Base-by-base conservation (phyloP, 2,329 filamentous ascomycete genomes). In the Trichoderma asperellum region DNA sequence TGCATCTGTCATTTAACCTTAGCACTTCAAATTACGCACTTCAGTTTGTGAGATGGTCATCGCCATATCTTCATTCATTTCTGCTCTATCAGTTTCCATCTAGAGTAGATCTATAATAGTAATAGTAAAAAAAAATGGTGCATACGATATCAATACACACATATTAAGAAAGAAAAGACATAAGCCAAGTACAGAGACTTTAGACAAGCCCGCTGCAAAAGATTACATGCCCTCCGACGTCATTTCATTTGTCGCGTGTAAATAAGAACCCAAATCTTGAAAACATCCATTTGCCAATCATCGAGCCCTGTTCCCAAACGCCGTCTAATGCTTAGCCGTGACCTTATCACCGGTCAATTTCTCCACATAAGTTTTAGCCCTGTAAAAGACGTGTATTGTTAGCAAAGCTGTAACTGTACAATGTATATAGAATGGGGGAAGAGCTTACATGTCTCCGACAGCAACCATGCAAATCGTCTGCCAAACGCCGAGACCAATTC, bases 401-500 rank as follows among this genome's bases (percentile, higher is more conserved):
- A 43, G 40, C 18, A 43, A 43, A 43, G 40, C 40, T n/a, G 40
- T n/a, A 43, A 43, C 18, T 10, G 32, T 32, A 8, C 4, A 68
- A 66, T 61, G 35, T 12, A 7, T 4, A 40, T 43, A 24, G 49
- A 73, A 61, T 35, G 68, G 60, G 21, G 43, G 71, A 69, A 73
- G 70, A n/a, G 89, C 93, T 86, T 84, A 96, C 94, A 97, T 94
- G 84, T 98, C 96, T 83, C 96, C 96, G 82, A 98, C 87, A 78
- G 95, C 96, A 83, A 99, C 96, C 96, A 99, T 99, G 88, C 96
- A 99, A 78, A 99, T 92, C 72, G 96, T 99, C 88, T 99, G 96
- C 96, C 96, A 99, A 84, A 99, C 89, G 79, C 96, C 91, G 73
- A 99, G 90, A 75, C 94, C 94, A 80, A 99, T 94, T 81, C 96